Evolutionary conservation across 108 stramenopile species (phyloP).

Genomic region (Fragilariopsis cylindrus): DNA sequence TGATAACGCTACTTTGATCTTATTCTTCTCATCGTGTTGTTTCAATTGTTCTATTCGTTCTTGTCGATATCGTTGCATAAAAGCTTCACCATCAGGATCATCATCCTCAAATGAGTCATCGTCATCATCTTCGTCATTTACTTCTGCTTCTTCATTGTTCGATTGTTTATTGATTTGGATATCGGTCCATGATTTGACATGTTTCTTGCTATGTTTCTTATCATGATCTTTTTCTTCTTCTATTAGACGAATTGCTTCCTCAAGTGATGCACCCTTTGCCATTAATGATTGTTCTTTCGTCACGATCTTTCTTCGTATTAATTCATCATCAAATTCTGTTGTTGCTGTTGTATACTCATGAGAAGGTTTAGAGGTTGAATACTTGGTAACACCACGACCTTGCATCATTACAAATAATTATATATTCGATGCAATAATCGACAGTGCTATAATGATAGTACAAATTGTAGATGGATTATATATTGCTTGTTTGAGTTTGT

Average conservation of each 20-base stretch:
- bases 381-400: constrained; percentile 70
- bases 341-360: constrained; percentile 57
- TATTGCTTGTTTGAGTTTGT: no score
- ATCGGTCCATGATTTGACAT: no score
- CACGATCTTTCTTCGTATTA: constrained; percentile 63
- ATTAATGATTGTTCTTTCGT: constrained; percentile 71
- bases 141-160: background rate
- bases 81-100: constrained; percentile 45
- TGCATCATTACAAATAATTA: constrained; percentile 33
- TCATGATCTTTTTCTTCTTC: constrained; percentile 18
- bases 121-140: constrained; percentile 33
- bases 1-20: background rate
- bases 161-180: background rate
- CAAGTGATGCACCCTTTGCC: constrained; percentile 71
- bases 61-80: constrained; percentile 58
- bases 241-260: constrained; percentile 52
- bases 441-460: no score
- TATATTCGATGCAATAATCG: background rate
- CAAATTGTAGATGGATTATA: no score
- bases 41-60: constrained; percentile 55
- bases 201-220: background rate
- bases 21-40: constrained; percentile 14
- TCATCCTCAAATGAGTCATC: constrained; percentile 44
- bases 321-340: constrained; percentile 85
- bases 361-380: constrained; percentile 48